Percentiles rank a stretch among this genome's conserved stretches.
Evolutionary conservation across 345 rosid species (phyloP).

Genomic region (Syzygium aromaticum): DNA sequence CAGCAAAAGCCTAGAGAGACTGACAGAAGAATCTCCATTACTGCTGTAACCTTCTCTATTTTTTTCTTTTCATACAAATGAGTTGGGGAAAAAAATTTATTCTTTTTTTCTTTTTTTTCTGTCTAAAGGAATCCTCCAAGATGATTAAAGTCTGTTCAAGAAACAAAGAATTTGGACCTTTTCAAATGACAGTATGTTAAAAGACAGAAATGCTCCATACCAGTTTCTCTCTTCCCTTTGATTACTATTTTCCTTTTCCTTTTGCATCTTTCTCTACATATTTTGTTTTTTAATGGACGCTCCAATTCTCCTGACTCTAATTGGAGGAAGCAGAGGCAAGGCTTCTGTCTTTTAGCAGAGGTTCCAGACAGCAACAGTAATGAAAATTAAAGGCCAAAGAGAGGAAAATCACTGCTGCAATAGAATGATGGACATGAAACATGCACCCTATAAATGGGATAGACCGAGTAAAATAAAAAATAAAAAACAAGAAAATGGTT

Average conservation of each 20-base stretch:
- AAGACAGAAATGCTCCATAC: conserved; percentile 62
- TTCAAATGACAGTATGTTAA: conserved; percentile 23
- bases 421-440: background rate
- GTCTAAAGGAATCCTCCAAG: conserved; percentile 24
- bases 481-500: background rate
- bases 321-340: conserved; percentile 8
- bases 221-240: conserved; percentile 5
- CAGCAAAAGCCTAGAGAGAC: conserved; percentile 33
- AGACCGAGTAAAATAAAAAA: background rate
- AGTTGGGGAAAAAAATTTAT: background rate
- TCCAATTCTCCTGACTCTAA: background rate
- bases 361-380: conserved; percentile 27
- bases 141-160: conserved; percentile 38
- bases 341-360: conserved; percentile 32
- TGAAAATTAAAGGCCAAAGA: conserved; percentile 26
- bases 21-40: conserved; percentile 64
- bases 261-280: background rate
- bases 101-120: conserved; percentile 1
- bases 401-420: background rate
- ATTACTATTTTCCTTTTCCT: background rate
- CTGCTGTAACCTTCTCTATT: conserved; percentile 35
- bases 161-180: conserved; percentile 53
- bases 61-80: conserved; percentile 5
- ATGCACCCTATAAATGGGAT: background rate
- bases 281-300: background rate